phyloP scores from a whole-genome alignment of 108 stramenopile species.

The Cyclotella kingstonii region DNA sequence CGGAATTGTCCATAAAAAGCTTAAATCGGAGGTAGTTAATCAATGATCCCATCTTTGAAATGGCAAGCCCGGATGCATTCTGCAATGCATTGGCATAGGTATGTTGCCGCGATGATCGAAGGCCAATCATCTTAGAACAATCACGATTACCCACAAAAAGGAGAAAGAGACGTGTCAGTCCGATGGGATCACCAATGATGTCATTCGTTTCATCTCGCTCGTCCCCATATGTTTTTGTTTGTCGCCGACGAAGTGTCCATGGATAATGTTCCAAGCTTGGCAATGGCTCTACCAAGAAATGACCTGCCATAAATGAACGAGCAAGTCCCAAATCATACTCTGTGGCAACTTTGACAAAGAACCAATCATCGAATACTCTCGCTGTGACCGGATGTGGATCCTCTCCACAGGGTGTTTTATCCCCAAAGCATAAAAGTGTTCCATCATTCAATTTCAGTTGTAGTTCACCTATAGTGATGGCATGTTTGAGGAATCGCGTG shows the following conservation, averaged over 20 bases:
- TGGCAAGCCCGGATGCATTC: constrained; percentile 73
- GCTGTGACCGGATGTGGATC: constrained; percentile 67
- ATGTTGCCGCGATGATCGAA: constrained; percentile 52
- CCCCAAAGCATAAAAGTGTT: constrained; percentile 61
- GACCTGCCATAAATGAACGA: constrained; percentile 87
- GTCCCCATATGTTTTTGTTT: too few relatives aligned
- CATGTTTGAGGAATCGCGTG: constrained; percentile 56
- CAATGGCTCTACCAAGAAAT: constrained; percentile 77
- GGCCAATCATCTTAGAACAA: constrained; percentile 31
- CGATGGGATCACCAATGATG: constrained; percentile 78
- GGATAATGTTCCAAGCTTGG: constrained; percentile 56
- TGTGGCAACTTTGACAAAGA: constrained; percentile 90
- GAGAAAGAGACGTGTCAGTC: constrained; percentile 74
- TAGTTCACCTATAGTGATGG: constrained; percentile 63
- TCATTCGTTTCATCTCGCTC: constrained; percentile 65
- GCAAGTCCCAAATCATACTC: constrained; percentile 93
- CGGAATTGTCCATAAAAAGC: constrained; percentile 93
- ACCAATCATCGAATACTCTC: constrained; percentile 87
- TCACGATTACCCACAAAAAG: constrained; percentile 91
- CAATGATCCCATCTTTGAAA: constrained; percentile 81
- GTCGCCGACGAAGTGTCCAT: constrained; percentile 21
- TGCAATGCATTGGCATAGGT: constrained; percentile 59
- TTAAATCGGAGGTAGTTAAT: constrained; percentile 86
- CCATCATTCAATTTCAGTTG: constrained; percentile 78
- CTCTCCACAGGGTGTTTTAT: constrained; percentile 53